phyloP scores from a whole-genome alignment of 192 early-diverging fungal species.

The Coemansia erecta region DNA sequence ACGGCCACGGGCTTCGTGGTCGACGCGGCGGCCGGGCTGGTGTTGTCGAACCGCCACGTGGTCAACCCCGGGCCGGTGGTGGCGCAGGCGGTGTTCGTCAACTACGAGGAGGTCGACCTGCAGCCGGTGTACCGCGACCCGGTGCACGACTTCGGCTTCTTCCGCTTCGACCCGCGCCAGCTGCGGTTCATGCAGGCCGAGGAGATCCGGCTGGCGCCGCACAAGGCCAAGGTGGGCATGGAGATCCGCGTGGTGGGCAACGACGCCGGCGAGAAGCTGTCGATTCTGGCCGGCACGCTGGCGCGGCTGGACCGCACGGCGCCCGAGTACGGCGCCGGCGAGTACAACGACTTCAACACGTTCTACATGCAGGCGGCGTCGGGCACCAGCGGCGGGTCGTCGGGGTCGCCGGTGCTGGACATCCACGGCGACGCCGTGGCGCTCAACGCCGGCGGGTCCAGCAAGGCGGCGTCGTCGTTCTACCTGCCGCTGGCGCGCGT shows the following conservation, averaged over 20 bases:
- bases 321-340: constrained; percentile 69
- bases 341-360: constrained; percentile 83
- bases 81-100: constrained; percentile 68
- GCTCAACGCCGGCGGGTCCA: constrained; percentile 66
- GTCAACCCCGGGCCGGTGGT: constrained; percentile 71
- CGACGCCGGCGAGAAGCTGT: constrained; percentile 78
- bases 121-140: constrained; percentile 77
- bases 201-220: constrained; percentile 60
- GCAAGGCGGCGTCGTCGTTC: constrained; percentile 65
- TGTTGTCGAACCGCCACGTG: constrained; percentile 78
- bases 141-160: constrained; percentile 81
- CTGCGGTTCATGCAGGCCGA: constrained; percentile 33
- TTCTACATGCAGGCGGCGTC: constrained; percentile 81
- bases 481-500: constrained; percentile 76
- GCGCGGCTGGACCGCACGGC: constrained; percentile 72
- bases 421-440: constrained; percentile 79
- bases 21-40: constrained; percentile 67
- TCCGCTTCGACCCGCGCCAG: constrained; percentile 68
- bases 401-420: constrained; percentile 77
- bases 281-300: constrained; percentile 72
- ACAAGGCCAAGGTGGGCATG: constrained; percentile 70
- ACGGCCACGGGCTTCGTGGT: constrained; percentile 77
- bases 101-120: constrained; percentile 77
- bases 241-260: constrained; percentile 80
- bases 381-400: constrained; percentile 74